A percentile compares a stretch with the other conserved stretches of the same genome.
These are phyloP conservation scores for Agaricus sinodeliciosus DNA, from an alignment of 768 basidiomycete species.

Conservation along the genomic window DNA sequence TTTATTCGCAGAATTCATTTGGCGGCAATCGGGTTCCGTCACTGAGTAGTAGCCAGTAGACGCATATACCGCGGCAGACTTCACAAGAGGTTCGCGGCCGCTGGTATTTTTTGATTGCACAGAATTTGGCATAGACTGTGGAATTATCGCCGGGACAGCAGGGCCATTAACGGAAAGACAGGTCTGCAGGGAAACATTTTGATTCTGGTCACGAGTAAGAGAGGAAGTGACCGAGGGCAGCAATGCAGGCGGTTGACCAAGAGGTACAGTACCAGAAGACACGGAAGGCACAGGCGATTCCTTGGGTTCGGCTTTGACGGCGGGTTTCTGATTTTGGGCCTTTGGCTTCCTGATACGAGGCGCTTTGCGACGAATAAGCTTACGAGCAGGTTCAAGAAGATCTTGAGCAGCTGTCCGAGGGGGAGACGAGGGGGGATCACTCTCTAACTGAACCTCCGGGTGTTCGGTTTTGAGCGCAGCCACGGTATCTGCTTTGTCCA, in stretches of 20 bases:
- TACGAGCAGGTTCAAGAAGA: not conserved
- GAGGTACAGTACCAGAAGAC: not conserved
- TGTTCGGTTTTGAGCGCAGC: not conserved
- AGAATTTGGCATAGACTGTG: not conserved
- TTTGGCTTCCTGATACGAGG: not conserved
- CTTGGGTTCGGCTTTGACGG: not conserved
- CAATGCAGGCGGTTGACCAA: not conserved
- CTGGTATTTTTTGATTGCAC: not conserved
- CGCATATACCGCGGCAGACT: not conserved
- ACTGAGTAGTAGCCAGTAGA: not conserved
- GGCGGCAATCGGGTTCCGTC: not conserved
- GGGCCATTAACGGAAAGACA: not conserved
- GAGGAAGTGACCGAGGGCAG: not conserved
- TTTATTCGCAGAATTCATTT: not conserved
- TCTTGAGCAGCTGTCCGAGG: not conserved
- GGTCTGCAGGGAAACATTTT: not conserved
- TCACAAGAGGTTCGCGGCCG: not conserved
- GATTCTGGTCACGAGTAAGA: not conserved
- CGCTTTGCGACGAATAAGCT: not conserved
- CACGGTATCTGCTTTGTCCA: conserved; percentile 8
- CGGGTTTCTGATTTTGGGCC: not conserved
- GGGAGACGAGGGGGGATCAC: not conserved
- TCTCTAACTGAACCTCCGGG: not conserved
- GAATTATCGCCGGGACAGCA: not conserved
- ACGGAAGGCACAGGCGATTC: not conserved